Conservation (phyloP, 352 stramenopile species). For the Globisporangium rhizosaccharum region DNA sequence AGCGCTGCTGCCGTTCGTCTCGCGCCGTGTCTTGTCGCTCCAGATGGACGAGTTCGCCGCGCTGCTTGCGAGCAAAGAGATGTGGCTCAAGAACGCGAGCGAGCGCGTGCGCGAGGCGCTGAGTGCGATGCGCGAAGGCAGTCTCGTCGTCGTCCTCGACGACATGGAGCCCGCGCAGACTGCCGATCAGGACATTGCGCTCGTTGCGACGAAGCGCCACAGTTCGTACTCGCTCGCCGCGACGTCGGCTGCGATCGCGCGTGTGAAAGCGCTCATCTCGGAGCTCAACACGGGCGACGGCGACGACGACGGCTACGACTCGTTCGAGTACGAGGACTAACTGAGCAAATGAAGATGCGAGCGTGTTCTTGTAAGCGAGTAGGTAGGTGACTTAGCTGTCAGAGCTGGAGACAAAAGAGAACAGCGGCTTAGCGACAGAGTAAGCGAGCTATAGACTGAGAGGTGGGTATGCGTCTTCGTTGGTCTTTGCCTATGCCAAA, state of each 20-base stretch:
- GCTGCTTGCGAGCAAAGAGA: conserved; percentile 59
- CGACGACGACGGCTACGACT: conserved; percentile 71
- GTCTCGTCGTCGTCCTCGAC: conserved; percentile 61
- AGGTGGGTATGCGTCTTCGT: not conserved
- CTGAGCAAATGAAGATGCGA: too few species aligned
- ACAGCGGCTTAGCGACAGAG: too few species aligned
- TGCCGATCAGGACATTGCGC: conserved; percentile 58
- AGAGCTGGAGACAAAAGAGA: not conserved
- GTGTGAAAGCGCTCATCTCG: conserved; percentile 66
- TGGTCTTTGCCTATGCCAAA: not conserved
- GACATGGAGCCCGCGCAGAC: conserved; percentile 81
- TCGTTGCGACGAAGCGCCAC: conserved; percentile 61
- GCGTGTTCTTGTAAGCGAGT: not conserved
- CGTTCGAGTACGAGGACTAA: conserved; percentile 66
- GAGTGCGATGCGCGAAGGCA: conserved; percentile 48
- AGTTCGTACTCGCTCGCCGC: conserved; percentile 75
- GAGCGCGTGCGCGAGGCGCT: conserved; percentile 44
- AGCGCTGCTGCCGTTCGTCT: conserved; percentile 45
- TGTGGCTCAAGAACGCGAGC: conserved; percentile 75
- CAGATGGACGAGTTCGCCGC: conserved; percentile 60
- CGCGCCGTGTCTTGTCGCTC: conserved; percentile 42
- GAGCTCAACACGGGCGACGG: conserved; percentile 58
- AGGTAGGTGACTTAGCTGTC: too few species aligned
- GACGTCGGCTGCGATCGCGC: conserved; percentile 47
- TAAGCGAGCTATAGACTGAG: not conserved